Evolutionary conservation across 495 filamentous ascomycete genomes (phyloP), one percentile per base, ranked within the genome.

Genomic region (Xylaria venustula): DNA sequence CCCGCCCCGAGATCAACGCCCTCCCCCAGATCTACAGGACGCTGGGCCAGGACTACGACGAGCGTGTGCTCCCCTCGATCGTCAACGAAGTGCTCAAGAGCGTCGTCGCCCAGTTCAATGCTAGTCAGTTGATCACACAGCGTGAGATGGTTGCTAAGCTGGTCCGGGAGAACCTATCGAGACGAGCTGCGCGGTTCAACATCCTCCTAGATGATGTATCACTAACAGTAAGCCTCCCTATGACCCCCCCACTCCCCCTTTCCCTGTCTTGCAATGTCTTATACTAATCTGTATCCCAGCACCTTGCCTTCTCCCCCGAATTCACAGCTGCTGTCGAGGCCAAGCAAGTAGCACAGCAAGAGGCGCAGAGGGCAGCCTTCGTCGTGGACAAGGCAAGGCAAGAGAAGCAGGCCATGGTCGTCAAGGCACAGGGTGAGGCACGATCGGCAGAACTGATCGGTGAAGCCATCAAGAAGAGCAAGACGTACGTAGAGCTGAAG

Each of bases 31-130:
- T 98, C 66, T 98, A 97, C 81, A 87, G 94, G 47, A 98, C 94
- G 1, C 86, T 98, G 9, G 94, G 94, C 30, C 88, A 87, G 45
- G 94, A 98, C 77, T 98, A 97, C 74, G 94, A 98, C 63, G 94
- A 98, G 83, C 83, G 94, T 45, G 91, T 98, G 40, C 84, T 98
- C 58, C 94, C 94, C 20, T 97, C 93, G 12, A 98, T 98, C 62
- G 94, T 98, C 61, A 98, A 98, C 73, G 94, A 98, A 78, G 94
- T 98, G 3, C 77, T 98, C 70, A 98, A 98, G 87, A 96, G 92
- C 64, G 94, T 98, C 41, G 95, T 98, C 60, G 94, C 94, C 26
- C 94, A 98, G 77, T 98, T 98, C 85, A 98, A 98, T 68, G 94
- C 94, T 62, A 94, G 90, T 71, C 94, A 98, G 78, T 79, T 98